Percentiles rank a stretch among this genome's conserved stretches.
These are phyloP conservation scores for Malus orientalis DNA, from an alignment of 306 rosid species.

Conservation along the genomic window DNA sequence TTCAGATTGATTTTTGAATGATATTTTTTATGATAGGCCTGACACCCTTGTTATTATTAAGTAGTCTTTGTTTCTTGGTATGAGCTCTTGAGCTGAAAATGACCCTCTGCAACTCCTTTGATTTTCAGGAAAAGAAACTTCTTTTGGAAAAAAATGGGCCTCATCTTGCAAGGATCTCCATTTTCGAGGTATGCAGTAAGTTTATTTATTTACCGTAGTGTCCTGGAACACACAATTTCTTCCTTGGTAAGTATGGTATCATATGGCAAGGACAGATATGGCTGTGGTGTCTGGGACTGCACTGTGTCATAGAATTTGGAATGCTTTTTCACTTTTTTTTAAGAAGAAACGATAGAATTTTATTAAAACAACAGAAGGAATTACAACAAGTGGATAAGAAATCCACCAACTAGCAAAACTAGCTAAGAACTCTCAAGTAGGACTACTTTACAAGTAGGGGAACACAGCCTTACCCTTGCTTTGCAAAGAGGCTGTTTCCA, in stretches of 20 bases:
- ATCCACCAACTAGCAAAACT: too few relatives aligned
- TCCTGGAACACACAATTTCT: neutral
- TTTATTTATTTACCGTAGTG: neutral
- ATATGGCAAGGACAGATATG: neutral
- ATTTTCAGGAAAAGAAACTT: slow-evolving; percentile 74
- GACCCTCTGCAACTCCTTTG: slow-evolving; percentile 8
- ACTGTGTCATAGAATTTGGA: neutral
- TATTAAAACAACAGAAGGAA: too few relatives aligned
- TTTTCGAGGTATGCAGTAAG: slow-evolving; percentile 61
- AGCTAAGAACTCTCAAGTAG: too few relatives aligned
- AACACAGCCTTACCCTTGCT: too few relatives aligned
- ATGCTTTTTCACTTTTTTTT: neutral
- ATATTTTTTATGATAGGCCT: neutral
- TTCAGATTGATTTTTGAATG: neutral
- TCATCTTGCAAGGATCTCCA: slow-evolving; percentile 74
- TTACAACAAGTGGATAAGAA: too few relatives aligned
- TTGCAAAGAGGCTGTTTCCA: too few relatives aligned
- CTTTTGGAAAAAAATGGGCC: slow-evolving; percentile 78
- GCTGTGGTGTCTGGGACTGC: neutral
- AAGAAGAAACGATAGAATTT: too few relatives aligned
- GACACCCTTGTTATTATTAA: neutral
- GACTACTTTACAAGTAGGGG: too few relatives aligned
- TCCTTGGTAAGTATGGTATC: neutral
- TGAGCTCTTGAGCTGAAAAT: neutral
- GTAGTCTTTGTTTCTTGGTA: neutral